Base-by-base conservation (phyloP, 2,329 filamentous ascomycete genomes). In the Xylariaceae sp. region DNA sequence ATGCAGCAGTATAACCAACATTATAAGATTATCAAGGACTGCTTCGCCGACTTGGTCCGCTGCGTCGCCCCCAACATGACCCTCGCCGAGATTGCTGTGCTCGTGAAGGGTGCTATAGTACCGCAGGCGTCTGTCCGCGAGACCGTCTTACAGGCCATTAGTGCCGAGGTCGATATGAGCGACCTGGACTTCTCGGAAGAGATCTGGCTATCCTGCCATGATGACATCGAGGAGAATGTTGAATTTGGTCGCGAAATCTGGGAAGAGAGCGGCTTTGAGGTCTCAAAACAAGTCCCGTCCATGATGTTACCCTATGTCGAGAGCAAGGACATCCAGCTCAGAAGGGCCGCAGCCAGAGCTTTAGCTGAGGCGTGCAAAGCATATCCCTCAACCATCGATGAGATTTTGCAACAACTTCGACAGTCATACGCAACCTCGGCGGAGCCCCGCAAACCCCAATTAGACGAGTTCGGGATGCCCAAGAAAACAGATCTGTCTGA, bases 21-120 rank as follows among this genome's bases (percentile, higher is more conserved):
- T 59, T 95, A 95, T 66, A 94, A 94, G 60, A 68, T 89, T 37
- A 78, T 95, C 61, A 94, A 90, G 57, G 92, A 98, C 59, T 94
- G 87, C 51, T 75, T 98, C 43, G 72, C 83, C 34, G 87, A 96
- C 56, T 73, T 93, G 44, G 86, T 85, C 50, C 80, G 88, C 39
- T 89, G 82, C 43, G 72, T 96, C 32, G 83, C 90, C 3, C 78
- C 83, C 3, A 94, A 87, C 49, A 88, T 95, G 45, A 79, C 59
- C 36, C 57, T 68, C 3, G 61, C 72, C 2, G 93, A 98, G 60
- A 80, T 92, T 36, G 62, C 67, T 9, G 75, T 85, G 12, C 71
- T 96, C n/a, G 73, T 88, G 9, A 73, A 77, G 40, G 92, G 89
- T 23, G 69, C 75, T 0, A 88, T 92, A 44, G 84, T 93, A 10